phyloP scores from a whole-genome alignment of 1,284 basidiomycete genomes.

The Ustilago sp. region DNA sequence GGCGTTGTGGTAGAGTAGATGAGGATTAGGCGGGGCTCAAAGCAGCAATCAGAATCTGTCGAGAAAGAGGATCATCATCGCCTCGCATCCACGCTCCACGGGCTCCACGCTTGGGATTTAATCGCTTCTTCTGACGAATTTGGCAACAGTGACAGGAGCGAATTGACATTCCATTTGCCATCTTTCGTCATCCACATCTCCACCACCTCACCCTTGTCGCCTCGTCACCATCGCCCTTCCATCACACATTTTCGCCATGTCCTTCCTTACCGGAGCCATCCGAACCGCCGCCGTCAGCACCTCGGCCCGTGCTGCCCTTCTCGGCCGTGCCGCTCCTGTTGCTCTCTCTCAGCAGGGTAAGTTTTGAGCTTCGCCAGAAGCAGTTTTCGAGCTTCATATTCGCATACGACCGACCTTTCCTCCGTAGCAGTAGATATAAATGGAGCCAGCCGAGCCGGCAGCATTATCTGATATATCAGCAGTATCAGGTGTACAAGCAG shows the following conservation, averaged over 20 bases:
- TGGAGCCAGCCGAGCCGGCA: not conserved
- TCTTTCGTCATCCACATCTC: not conserved
- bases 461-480: not conserved
- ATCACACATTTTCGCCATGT: constrained; percentile 42
- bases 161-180: not conserved
- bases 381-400: not conserved
- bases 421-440: not conserved
- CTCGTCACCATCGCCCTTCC: constrained; percentile 12
- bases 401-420: not conserved
- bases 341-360: constrained; percentile 51
- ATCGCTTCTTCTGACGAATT: constrained; percentile 18
- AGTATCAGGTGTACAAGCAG: constrained; percentile 6
- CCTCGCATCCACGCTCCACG: not conserved
- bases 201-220: not conserved
- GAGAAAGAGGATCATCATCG: constrained; percentile 7
- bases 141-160: not conserved
- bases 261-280: constrained; percentile 63
- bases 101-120: constrained; percentile 12
- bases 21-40: not conserved
- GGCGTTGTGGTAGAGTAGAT: constrained; percentile 1
- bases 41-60: constrained; percentile 9
- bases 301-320: constrained; percentile 51
- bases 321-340: constrained; percentile 46
- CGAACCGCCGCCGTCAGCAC: constrained; percentile 61
- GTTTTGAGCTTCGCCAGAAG: constrained; percentile 9